These are phyloP conservation scores for Rhizoclosmatium sp. DNA, from an alignment of 192 early-diverging fungal genomes.

Conservation along the genomic window DNA sequence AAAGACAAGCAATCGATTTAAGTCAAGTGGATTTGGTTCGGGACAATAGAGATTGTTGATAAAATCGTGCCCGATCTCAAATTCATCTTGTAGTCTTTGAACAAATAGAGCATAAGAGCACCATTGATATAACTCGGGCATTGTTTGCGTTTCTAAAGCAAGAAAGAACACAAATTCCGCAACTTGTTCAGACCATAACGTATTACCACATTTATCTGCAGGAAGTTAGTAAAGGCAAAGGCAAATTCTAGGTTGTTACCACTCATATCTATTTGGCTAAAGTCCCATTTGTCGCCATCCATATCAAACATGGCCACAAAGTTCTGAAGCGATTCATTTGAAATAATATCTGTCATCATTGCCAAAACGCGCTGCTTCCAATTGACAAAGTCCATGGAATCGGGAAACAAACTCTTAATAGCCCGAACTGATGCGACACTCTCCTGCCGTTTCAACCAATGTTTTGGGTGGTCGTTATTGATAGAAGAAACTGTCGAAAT, in stretches of 20 bases:
- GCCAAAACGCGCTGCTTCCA: background rate
- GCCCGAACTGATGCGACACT: background rate
- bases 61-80: background rate
- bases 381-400: background rate
- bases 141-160: background rate
- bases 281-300: background rate
- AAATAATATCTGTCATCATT: background rate
- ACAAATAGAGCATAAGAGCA: background rate
- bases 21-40: background rate
- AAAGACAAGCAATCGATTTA: background rate
- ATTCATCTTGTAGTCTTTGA: background rate
- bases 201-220: background rate
- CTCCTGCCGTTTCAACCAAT: background rate
- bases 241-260: background rate
- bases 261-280: background rate
- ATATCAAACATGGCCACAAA: background rate
- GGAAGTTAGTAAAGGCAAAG: background rate
- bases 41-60: conserved; percentile 8
- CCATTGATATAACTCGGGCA: conserved; percentile 15
- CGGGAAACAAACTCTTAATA: background rate
- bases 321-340: background rate
- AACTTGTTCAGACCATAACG: conserved; percentile 3
- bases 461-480: background rate
- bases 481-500: background rate
- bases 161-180: background rate